phyloP scores from a whole-genome alignment of 352 stramenopile species.

The Globisporangium barbulae region DNA sequence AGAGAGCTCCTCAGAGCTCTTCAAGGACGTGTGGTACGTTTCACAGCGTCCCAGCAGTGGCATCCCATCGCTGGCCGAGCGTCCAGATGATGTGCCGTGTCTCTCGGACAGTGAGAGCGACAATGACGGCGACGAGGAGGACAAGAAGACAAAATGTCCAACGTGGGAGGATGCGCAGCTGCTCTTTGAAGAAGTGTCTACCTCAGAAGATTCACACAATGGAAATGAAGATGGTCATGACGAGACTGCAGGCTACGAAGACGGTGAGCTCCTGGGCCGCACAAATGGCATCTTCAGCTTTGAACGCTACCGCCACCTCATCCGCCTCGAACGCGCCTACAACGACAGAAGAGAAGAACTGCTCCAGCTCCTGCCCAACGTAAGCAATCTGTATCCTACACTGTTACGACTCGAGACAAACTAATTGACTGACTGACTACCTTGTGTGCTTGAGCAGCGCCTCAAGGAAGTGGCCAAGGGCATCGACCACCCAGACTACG shows the following conservation, averaged over 20 bases:
- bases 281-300: slow-evolving; percentile 38
- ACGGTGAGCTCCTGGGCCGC: slow-evolving; percentile 36
- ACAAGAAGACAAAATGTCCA: not conserved
- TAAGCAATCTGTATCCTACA: slow-evolving; percentile 16
- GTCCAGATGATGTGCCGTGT: slow-evolving; percentile 40
- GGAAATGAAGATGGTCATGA: not conserved
- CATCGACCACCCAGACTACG: slow-evolving; percentile 43
- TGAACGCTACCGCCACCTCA: slow-evolving; percentile 50
- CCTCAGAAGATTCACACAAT: not conserved
- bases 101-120: slow-evolving; percentile 82
- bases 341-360: slow-evolving; percentile 47
- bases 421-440: not conserved
- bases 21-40: slow-evolving; percentile 49
- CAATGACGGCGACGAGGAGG: slow-evolving; percentile 21
- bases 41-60: slow-evolving; percentile 16
- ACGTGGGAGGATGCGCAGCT: slow-evolving; percentile 32
- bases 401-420: too few species aligned
- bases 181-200: slow-evolving; percentile 19
- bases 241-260: slow-evolving; percentile 23
- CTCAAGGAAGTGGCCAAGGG: slow-evolving; percentile 29
- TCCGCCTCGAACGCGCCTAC: slow-evolving; percentile 58
- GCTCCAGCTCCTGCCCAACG: slow-evolving; percentile 49
- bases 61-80: slow-evolving; percentile 31
- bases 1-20: slow-evolving; percentile 10
- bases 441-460: slow-evolving; percentile 19